Evolutionary conservation across 2,329 filamentous ascomycete species (phyloP).

Genomic region (Monascus ruber): DNA sequence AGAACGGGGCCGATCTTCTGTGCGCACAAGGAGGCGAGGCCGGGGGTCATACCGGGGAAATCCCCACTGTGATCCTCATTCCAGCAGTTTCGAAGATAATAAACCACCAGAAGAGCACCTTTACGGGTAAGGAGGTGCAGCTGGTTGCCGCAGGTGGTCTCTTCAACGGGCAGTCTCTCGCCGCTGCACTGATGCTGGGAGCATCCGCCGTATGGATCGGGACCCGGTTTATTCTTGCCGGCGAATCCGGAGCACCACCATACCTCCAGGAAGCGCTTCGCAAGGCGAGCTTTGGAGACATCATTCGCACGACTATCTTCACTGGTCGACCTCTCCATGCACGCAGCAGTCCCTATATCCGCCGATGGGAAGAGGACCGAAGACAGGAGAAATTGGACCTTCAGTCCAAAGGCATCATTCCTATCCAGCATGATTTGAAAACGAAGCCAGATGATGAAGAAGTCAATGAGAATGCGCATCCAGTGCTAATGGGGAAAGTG

Average conservation of each 20-base stretch:
- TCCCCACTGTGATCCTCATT: constrained; percentile 72
- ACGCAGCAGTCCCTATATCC: constrained; percentile 72
- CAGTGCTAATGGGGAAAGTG: too few species aligned
- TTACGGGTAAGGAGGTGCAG: constrained; percentile 60
- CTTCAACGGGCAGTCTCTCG: constrained; percentile 67
- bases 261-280: constrained; percentile 79
- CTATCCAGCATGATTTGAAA: constrained; percentile 72
- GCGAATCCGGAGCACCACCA: constrained; percentile 68
- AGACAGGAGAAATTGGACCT: constrained; percentile 58
- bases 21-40: constrained; percentile 52
- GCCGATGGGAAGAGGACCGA: constrained; percentile 66
- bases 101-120: constrained; percentile 54
- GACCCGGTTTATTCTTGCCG: constrained; percentile 75
- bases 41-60: constrained; percentile 72
- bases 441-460: constrained; percentile 52
- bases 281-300: constrained; percentile 65
- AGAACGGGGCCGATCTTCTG: constrained; percentile 78
- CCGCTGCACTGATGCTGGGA: constrained; percentile 74
- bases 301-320: constrained; percentile 69
- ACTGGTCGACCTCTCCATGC: constrained; percentile 72
- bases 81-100: constrained; percentile 81
- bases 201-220: constrained; percentile 89
- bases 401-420: constrained; percentile 66
- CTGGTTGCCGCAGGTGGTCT: constrained; percentile 88
- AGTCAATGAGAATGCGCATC: too few species aligned